A percentile compares a stretch with the other conserved stretches of the same genome.
These are phyloP conservation scores for Penicillium oxalicum DNA, from an alignment of 2,329 filamentous ascomycete species.

Conservation along the genomic window DNA sequence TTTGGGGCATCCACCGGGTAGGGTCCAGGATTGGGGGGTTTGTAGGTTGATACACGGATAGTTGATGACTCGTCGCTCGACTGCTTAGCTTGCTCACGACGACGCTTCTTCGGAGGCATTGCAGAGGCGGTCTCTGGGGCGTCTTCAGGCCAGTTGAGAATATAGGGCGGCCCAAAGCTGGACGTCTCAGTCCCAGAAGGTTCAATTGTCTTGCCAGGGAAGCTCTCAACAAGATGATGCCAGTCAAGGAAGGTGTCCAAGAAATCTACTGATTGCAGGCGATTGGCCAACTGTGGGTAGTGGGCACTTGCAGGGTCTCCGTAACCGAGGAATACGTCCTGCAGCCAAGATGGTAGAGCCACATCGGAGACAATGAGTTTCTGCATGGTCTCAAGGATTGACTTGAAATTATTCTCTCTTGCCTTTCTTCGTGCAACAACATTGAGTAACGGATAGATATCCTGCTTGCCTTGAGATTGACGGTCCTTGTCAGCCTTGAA, in stretches of 20 bases:
- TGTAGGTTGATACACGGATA: constrained; percentile 82
- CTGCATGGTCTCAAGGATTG: constrained; percentile 85
- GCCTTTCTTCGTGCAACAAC: constrained; percentile 75
- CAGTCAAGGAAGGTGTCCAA: constrained; percentile 93
- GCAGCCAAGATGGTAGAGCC: constrained; percentile 82
- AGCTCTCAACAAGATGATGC: constrained; percentile 84
- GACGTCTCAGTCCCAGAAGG: constrained; percentile 64
- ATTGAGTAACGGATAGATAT: constrained; percentile 81
- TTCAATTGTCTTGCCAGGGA: constrained; percentile 82
- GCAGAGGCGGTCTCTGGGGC: constrained; percentile 45
- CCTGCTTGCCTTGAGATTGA: constrained; percentile 59
- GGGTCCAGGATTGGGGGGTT: constrained; percentile 78
- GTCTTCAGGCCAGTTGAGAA: constrained; percentile 63
- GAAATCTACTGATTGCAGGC: constrained; percentile 75
- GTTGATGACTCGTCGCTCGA: constrained; percentile 58
- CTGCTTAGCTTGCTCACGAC: constrained; percentile 67
- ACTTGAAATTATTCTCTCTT: constrained; percentile 95
- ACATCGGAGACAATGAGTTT: constrained; percentile 78
- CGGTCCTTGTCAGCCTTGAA: constrained; percentile 72
- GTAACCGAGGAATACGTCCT: constrained; percentile 96
- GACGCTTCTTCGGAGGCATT: constrained; percentile 77
- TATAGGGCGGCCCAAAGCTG: constrained; percentile 81
- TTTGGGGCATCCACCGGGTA: constrained; percentile 81
- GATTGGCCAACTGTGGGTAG: constrained; percentile 75
- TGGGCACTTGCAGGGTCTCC: constrained; percentile 84